phyloP scores from a whole-genome alignment of 495 filamentous ascomycete genomes.

The Tuber magnatum region DNA sequence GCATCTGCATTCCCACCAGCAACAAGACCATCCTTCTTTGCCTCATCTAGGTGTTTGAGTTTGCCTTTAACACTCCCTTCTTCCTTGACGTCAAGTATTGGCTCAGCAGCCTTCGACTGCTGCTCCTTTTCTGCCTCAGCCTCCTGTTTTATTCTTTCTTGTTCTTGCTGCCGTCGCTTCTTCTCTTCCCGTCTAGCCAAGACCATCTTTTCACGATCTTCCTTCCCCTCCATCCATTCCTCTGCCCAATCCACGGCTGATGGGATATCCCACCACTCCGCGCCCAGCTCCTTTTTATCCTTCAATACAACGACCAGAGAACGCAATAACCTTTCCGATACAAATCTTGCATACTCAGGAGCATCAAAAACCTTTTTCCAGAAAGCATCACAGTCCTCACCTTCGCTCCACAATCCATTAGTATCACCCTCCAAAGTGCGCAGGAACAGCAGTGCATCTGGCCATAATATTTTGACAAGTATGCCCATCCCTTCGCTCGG shows the following conservation, averaged over 20 bases:
- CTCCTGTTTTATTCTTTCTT: slow-evolving; percentile 17
- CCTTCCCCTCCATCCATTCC: slow-evolving; percentile 33
- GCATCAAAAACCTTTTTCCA: slow-evolving; percentile 30
- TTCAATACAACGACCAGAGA: slow-evolving; percentile 30
- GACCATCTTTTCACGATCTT: slow-evolving; percentile 23
- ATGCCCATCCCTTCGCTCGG: slow-evolving; percentile 28
- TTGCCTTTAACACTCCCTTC: slow-evolving; percentile 23
- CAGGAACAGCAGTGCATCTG: slow-evolving; percentile 36
- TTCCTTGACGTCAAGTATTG: slow-evolving; percentile 23
- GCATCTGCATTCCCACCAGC: slow-evolving; percentile 17
- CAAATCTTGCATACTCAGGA: slow-evolving; percentile 36
- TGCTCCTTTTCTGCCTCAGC: slow-evolving; percentile 9
- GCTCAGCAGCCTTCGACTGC: slow-evolving; percentile 13
- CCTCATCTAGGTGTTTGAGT: slow-evolving; percentile 19
- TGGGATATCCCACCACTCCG: slow-evolving; percentile 35
- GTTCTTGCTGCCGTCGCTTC: slow-evolving; percentile 9
- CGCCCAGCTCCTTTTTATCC: slow-evolving; percentile 23
- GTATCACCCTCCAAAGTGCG: slow-evolving; percentile 33
- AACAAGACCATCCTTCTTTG: slow-evolving; percentile 16
- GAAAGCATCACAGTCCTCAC: slow-evolving; percentile 11
- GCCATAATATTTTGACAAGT: slow-evolving; percentile 35
- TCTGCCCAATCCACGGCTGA: slow-evolving; percentile 38
- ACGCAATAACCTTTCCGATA: slow-evolving; percentile 32
- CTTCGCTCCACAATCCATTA: slow-evolving; percentile 2
- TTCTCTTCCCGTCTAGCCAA: slow-evolving; percentile 26